Percentiles rank a stretch among this genome's conserved stretches.
Conservation (phyloP, 768 basidiomycete genomes). For the Coprinopsis cinerea region DNA sequence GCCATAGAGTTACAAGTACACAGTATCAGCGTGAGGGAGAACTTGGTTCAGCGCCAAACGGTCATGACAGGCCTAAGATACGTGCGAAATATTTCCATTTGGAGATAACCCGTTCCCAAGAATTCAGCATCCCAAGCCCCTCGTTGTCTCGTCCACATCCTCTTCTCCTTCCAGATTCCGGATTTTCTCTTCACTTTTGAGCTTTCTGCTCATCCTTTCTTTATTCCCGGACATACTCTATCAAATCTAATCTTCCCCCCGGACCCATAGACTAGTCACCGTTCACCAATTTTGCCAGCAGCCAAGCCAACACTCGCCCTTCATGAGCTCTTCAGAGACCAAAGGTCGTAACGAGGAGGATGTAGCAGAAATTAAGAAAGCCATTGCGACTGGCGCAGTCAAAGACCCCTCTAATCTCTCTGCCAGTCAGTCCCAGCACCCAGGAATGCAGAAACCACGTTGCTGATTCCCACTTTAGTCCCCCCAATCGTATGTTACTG, state of each 20-base stretch:
- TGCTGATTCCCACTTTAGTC: constrained; percentile 37
- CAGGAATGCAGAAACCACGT: neutral
- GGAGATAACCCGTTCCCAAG: neutral
- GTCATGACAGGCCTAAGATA: neutral
- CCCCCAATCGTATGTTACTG: constrained; percentile 87
- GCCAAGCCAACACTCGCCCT: neutral
- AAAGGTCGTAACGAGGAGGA: constrained; percentile 22
- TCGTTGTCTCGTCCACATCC: neutral
- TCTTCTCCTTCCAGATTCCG: neutral
- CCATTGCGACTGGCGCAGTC: constrained; percentile 22
- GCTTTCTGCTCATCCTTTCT: neutral
- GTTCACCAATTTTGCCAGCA: neutral
- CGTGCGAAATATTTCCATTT: neutral
- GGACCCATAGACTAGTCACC: neutral
- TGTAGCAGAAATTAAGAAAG: constrained; percentile 49
- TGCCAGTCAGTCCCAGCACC: constrained; percentile 13
- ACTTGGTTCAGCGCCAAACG: no score
- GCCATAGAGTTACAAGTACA: constrained; percentile 22
- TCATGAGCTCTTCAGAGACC: constrained; percentile 14
- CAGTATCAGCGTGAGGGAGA: neutral
- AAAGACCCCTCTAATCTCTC: constrained; percentile 23
- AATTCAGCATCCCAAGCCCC: neutral
- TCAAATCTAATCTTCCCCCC: neutral
- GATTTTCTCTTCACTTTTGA: neutral
- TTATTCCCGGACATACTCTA: neutral